Evolutionary conservation across 139 green algal species (phyloP), one percentile per base, ranked within the genome.

Genomic region (Pycnococcus provasolii): DNA sequence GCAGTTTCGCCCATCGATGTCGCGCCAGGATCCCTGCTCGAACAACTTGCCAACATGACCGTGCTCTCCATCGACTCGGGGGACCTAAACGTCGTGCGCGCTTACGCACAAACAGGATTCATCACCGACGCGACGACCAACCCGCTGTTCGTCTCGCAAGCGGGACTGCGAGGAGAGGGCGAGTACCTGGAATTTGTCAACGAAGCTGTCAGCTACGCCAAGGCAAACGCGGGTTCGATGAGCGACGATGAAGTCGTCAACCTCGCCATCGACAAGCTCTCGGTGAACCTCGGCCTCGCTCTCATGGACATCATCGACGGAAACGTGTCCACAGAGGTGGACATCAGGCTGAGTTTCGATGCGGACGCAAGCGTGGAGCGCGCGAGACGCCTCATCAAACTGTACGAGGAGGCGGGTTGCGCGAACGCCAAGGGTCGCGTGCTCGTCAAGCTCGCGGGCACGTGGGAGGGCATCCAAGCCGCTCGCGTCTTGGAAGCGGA

Each of bases 391-490:
- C 77, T 84, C 64, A 76, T 84, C 55, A 61, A 53, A 2, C 39
- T 81, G 58, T 84, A 84, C 58, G 67, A 79, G 60, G 63, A 66
- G 7, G 58, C 43, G 2, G 78, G 78, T 26, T 26, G 26, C 26
- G 26, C 26, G 26, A 66, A 79, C 15, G 43, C 44, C 2, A 46
- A 67, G 4, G 48, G 15, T 1, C 59, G 74, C 9, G 64, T 84
- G 40, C 68, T 81, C 1, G 81, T 84, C 60, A 84, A 84, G 72
- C 64, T 84, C 11, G 70, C 78, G 2, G 71, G 71, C 40, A 83
- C 77, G 0, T 83, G 77, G 77, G 77, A 83, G 62, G 77, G 77
- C 58, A 69, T 80, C 45, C 58, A 45, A 1, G 70, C 70, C 2
- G 75, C 75, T 1, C 45, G 67, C 45, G 45, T 41, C 4, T 50